Evolutionary conservation across 2,329 filamentous ascomycete genomes (phyloP), one percentile per base, ranked within the genome.

Genomic region (Aspergillus floridensis): DNA sequence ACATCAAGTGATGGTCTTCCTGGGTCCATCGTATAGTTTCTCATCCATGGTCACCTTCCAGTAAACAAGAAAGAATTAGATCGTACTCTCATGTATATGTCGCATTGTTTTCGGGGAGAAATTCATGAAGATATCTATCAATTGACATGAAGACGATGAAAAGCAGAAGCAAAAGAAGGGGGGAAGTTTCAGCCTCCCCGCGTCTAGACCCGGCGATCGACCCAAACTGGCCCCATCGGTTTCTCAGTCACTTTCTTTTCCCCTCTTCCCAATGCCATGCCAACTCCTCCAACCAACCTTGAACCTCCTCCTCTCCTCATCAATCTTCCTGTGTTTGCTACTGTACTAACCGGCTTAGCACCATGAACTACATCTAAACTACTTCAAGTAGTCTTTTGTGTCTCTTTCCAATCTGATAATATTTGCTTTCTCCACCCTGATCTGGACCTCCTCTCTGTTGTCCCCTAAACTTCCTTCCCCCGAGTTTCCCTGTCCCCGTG

Each of bases 181-280:
- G 24, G 4, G 26, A 26, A 38, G 35, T 69, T 68, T 68, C 61
- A 67, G 61, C 53, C 57, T 59, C 61, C 62, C 63, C 59, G 62
- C 65, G 69, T 72, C 71, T 72, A 72, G 71, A 72, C 71, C 70
- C 65, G 69, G 65, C 69, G 61, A 66, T 68, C 67, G 65, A 58
- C 64, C 60, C 61, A 63, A 61, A 61, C 61, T 59, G 62, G 62
- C 68, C 67, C 67, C 68, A 62, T 58, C 50, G 50, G 62, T 59
- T 62, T 66, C 62, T 63, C 58, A 60, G 48, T 61, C 49, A 32
- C 49, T 49, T 63, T 41, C 38, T 49, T 54, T 41, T 26, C 31
- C 32, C 52, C 53, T 38, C 50, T 32, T 52, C 59, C 29, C 21
- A 55, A 47, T 35, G 16, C 26, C 10, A 53, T 44, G 6, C 16